phyloP scores from a whole-genome alignment of 148 eudicot species.

The Rhododendron simsii region DNA sequence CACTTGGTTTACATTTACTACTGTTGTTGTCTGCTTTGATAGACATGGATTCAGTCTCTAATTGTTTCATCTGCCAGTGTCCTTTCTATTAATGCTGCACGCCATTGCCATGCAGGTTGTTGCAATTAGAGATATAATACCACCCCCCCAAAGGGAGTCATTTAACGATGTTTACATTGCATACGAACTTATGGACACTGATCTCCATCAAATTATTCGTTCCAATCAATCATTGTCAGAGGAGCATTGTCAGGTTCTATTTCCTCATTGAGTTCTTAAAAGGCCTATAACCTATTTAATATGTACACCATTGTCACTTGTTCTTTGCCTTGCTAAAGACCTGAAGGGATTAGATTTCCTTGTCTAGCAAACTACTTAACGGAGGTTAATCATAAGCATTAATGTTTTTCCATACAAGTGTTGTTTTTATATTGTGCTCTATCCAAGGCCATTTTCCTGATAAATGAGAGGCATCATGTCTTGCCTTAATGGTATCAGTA shows the following conservation, averaged over 20 bases:
- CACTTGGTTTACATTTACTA: background rate
- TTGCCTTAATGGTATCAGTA: background rate
- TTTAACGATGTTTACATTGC: conserved; percentile 95
- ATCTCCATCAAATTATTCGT: conserved; percentile 94
- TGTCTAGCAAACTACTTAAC: background rate
- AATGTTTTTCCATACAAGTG: background rate
- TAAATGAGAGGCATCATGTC: background rate
- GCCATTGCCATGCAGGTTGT: conserved; percentile 55
- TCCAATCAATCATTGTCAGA: conserved; percentile 88
- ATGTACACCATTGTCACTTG: background rate
- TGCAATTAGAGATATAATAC: conserved; percentile 93
- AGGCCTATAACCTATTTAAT: background rate
- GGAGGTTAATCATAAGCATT: background rate
- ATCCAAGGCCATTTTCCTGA: background rate
- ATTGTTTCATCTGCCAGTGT: background rate
- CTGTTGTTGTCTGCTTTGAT: background rate
- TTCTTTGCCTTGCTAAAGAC: background rate
- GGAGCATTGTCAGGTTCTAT: conserved; percentile 86
- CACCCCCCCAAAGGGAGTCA: conserved; percentile 71
- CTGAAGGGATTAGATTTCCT: background rate
- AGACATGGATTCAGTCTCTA: background rate
- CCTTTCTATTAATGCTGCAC: background rate
- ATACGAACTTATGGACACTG: conserved; percentile 96
- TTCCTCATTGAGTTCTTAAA: background rate
- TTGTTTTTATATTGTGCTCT: background rate